Base-by-base conservation (phyloP, 73 alveolate species). In the Halteria grandinella region DNA sequence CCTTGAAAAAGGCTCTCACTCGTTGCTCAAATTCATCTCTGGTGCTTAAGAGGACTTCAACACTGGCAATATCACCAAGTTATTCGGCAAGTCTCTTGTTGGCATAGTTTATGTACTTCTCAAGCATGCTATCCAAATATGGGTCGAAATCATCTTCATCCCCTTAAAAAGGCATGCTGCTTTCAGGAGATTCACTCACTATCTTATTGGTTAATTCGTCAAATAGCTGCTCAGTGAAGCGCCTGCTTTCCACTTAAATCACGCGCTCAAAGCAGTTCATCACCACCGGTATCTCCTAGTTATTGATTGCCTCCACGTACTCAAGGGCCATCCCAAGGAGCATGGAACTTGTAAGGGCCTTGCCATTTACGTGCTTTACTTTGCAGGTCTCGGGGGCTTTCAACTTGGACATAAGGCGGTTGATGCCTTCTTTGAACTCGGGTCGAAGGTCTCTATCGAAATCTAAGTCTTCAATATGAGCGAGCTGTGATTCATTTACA, bases 281-380 rank as follows among this genome's bases (percentile, higher is more conserved):
- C 0, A 94, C 85, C 40, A 78, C 79, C 1, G 99, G 99, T 32
- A 81, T 89, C 66, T 94, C 99, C 44, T 89, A 90, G 48, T 71
- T 83, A 85, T 94, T 94, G 0, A 94, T 79, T 5, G 95, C 84
- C 37, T 94, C 96, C 0, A 89, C 93, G 77, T 89, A 94, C 37
- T 90, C 97, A 40, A 86, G 79, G 11, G 95, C 88, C 45, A 94
- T 49, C 20, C 97, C 97, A 36, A 94, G 83, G 44, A 94, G 80
- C 91, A 94, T 93, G 47, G 89, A 89, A 27, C 97, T 96, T 39
- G 91, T 93, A 72, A 94, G 52, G 20, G 79, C 89, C 34, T 83
- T 89, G 18, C 87, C 88, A 55, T 76, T 79, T 32, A 94, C 83
- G 58, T 85, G 62, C 60, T 92, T 92, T 0, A 93, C 93, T 31